Conservation (phyloP, 2,329 filamentous ascomycete species). For the Fusarium oligoseptatum region DNA sequence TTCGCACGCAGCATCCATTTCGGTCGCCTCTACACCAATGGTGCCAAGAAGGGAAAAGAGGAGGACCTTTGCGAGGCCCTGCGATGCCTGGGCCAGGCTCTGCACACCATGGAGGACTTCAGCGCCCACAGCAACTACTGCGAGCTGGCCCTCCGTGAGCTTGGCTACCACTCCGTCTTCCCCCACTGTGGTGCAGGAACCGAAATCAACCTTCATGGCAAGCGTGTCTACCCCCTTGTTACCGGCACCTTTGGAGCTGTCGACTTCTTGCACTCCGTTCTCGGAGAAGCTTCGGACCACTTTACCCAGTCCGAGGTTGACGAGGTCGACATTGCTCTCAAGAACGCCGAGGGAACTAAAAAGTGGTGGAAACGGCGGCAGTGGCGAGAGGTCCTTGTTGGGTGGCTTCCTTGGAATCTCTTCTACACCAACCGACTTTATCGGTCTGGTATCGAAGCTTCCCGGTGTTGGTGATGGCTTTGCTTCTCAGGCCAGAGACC, state of each 20-base stretch:
- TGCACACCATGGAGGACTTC: slow-evolving; percentile 85
- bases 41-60: slow-evolving; percentile 74
- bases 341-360: slow-evolving; percentile 70
- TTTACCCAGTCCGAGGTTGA: slow-evolving; percentile 89
- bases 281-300: slow-evolving; percentile 83
- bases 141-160: slow-evolving; percentile 82
- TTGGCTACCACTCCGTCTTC: slow-evolving; percentile 84
- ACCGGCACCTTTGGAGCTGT: slow-evolving; percentile 83
- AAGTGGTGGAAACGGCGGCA: slow-evolving; percentile 52
- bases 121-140: slow-evolving; percentile 88
- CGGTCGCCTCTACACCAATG: slow-evolving; percentile 79
- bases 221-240: slow-evolving; percentile 78
- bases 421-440: slow-evolving; percentile 68
- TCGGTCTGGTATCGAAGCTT: slow-evolving; percentile 80
- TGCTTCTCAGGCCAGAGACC: slow-evolving; percentile 73
- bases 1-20: slow-evolving; percentile 82
- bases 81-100: slow-evolving; percentile 79
- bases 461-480: slow-evolving; percentile 77
- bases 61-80: slow-evolving; percentile 85
- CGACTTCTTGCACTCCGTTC: slow-evolving; percentile 85
- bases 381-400: slow-evolving; percentile 48
- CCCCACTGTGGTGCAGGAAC: slow-evolving; percentile 78
- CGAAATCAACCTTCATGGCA: slow-evolving; percentile 73
- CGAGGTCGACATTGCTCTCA: slow-evolving; percentile 81
- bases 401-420: slow-evolving; percentile 59